Base-by-base conservation (phyloP, 257 asterid species). In the Penstemon davidsonii region DNA sequence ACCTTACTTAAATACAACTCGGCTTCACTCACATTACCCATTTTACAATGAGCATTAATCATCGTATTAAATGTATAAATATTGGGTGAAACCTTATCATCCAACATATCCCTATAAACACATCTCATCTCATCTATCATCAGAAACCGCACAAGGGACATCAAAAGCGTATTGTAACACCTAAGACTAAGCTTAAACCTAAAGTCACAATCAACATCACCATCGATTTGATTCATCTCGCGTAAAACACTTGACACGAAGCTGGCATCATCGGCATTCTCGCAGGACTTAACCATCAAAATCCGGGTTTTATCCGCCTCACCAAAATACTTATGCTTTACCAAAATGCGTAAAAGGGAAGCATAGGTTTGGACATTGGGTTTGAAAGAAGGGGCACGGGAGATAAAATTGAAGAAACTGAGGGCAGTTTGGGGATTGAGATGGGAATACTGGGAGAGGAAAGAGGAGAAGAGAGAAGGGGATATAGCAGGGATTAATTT, bases 21-120 rank as follows among this genome's bases (percentile, higher is more conserved):
- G 39, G 85, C 89, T 60, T 77, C 80, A 13, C 36, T 19, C 78
- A 84, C 77, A 73, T 84, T 70, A 33, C 82, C 89, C 82, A 81
- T 46, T 72, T 84, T 84, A 79, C 87, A 81, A 49, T 72, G 79
- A 1, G 64, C 85, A 61, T 81, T 77, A 70, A 84, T 78, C 82
- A 84, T 72, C 7, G 83, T 73, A 73, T 84, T 81, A 62, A 79
- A 84, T 3, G 89, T 81, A 58, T 81, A 84, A 37, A 84, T 77
- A 79, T 84, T 82, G 0, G 85, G 89, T 10, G 73, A 66, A 54
- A 84, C 45, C 79, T 63, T 77, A 68, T 77, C 80, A 8, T 74
- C 62, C 69, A 77, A 70, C 83, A 81, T 81, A 70, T 81, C 78
- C 42, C 11, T 6, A 76, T 76, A 84, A 67, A 81, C 67, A 61